Percentiles rank a stretch among this genome's conserved stretches.
Evolutionary conservation across 2,329 filamentous ascomycete species (phyloP).

Genomic region (Hymenoscyphus salicellus): DNA sequence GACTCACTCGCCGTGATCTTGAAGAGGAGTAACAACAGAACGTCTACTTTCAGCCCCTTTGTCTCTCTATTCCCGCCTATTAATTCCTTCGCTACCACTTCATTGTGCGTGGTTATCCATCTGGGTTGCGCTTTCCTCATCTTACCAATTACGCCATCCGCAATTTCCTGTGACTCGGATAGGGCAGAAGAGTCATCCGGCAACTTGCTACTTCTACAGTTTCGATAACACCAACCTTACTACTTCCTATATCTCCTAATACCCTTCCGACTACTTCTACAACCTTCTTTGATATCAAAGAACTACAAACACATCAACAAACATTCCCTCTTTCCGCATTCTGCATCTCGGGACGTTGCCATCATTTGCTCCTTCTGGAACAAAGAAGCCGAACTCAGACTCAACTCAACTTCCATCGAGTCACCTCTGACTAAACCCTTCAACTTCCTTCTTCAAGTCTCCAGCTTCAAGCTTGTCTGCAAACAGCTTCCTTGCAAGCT

Average conservation of each 20-base stretch:
- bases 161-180: not conserved
- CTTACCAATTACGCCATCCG: constrained; percentile 4
- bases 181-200: constrained; percentile 24
- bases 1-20: constrained; percentile 25
- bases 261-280: constrained; percentile 8
- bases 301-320: not conserved
- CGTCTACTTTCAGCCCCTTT: constrained; percentile 16
- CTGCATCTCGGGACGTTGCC: not conserved
- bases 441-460: not conserved
- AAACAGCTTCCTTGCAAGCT: not conserved
- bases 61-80: constrained; percentile 5
- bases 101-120: constrained; percentile 23
- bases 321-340: not conserved
- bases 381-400: constrained; percentile 7
- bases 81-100: constrained; percentile 22
- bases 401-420: constrained; percentile 4
- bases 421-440: constrained; percentile 9
- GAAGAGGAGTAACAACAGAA: constrained; percentile 10
- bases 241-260: constrained; percentile 14
- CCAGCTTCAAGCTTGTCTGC: constrained; percentile 5
- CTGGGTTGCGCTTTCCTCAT: constrained; percentile 15
- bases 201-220: constrained; percentile 23
- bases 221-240: constrained; percentile 15
- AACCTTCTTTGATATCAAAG: constrained; percentile 8
- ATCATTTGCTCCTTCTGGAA: not conserved